phyloP scores from a whole-genome alignment of 768 basidiomycete species.

The Leccinellum rugosiceps region DNA sequence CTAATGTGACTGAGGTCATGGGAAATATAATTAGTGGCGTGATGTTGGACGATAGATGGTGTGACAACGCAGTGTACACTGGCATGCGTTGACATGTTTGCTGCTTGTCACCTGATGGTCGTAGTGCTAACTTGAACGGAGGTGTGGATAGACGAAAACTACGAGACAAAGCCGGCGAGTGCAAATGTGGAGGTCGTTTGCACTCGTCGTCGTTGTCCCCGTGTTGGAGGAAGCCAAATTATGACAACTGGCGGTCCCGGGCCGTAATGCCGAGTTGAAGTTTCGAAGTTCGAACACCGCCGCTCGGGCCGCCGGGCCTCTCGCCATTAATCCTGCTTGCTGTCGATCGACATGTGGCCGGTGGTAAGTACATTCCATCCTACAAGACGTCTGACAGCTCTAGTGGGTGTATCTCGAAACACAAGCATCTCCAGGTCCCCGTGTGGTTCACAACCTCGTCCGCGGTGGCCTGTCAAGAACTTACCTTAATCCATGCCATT shows the following conservation, averaged over 20 bases:
- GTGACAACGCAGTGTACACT: no score
- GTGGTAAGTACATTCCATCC: neutral
- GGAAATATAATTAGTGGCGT: neutral
- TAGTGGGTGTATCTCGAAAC: conserved; percentile 12
- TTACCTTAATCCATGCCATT: neutral
- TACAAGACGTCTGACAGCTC: conserved; percentile 1
- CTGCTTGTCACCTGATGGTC: neutral
- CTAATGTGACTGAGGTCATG: neutral
- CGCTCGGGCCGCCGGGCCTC: neutral
- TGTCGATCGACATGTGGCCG: neutral
- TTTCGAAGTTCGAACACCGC: neutral
- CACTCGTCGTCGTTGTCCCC: neutral
- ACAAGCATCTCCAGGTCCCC: neutral
- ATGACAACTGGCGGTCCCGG: neutral
- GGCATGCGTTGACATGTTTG: neutral
- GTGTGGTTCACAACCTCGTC: conserved; percentile 10
- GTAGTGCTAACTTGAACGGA: neutral
- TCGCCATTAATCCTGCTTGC: neutral
- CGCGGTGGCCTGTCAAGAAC: conserved; percentile 20
- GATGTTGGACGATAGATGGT: neutral
- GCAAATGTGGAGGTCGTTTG: neutral
- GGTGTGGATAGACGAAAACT: neutral
- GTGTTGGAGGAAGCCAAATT: no score
- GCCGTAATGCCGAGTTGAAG: neutral
- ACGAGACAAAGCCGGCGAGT: neutral